These are phyloP conservation scores for Thelonectria blattea DNA, from an alignment of 2,329 filamentous ascomycete genomes.

Conservation along the genomic window DNA sequence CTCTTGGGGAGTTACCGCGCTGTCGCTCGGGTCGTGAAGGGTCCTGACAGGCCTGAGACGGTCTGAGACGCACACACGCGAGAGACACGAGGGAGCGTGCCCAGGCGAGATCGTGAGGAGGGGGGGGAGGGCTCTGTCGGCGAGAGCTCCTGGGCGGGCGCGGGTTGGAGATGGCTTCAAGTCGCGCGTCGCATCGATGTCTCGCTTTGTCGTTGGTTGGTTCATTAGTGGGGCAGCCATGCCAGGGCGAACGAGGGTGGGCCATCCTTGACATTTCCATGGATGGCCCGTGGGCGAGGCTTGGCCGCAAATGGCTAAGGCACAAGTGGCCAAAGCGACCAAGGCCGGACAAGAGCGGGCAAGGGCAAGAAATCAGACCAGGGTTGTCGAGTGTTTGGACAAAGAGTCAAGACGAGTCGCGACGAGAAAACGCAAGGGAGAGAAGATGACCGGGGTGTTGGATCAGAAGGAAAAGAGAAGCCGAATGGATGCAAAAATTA, in stretches of 20 bases:
- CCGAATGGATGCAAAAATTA: slow-evolving; percentile 12
- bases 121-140: slow-evolving; percentile 4
- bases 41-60: slow-evolving; percentile 8
- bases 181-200: slow-evolving; percentile 34
- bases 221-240: slow-evolving; percentile 32
- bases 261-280: slow-evolving; percentile 11
- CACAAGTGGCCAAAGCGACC: slow-evolving; percentile 19
- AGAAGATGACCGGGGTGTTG: slow-evolving; percentile 9
- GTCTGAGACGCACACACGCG: not conserved
- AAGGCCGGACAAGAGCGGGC: slow-evolving; percentile 28
- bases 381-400: slow-evolving; percentile 14
- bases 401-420: slow-evolving; percentile 11
- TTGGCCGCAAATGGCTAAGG: slow-evolving; percentile 9
- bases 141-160: slow-evolving; percentile 23
- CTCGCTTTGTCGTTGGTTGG: slow-evolving; percentile 36
- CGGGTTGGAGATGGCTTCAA: slow-evolving; percentile 37
- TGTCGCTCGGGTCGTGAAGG: not conserved
- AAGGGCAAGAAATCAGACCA: slow-evolving; percentile 16
- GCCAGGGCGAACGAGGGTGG: slow-evolving; percentile 22
- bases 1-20: slow-evolving; percentile 1
- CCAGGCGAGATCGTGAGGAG: slow-evolving; percentile 17
- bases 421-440: slow-evolving; percentile 6
- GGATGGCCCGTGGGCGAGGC: not conserved
- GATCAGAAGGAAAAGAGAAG: slow-evolving; percentile 6
- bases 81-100: slow-evolving; percentile 1